phyloP scores from a whole-genome alignment of 192 early-diverging fungal genomes.

The Phycomyces nitens region DNA sequence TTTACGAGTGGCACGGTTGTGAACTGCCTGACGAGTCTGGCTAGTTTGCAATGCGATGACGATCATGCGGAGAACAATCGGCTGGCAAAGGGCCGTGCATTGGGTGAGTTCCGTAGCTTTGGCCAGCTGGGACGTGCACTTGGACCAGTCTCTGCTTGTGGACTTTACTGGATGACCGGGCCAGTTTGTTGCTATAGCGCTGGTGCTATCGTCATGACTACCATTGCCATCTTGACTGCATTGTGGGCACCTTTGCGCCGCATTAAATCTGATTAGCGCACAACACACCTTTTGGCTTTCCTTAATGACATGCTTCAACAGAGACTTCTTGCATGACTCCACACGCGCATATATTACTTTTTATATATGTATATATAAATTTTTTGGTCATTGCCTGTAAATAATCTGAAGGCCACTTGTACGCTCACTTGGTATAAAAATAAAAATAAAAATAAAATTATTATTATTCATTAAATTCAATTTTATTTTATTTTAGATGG shows the following conservation, averaged over 20 bases:
- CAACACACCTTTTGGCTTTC: no score
- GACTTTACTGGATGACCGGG: slow-evolving; percentile 81
- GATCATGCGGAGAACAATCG: slow-evolving; percentile 24
- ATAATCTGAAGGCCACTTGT: no score
- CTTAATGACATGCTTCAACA: no score
- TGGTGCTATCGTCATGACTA: slow-evolving; percentile 51
- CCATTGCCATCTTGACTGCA: not conserved
- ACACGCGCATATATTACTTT: no score
- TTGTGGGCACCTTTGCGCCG: slow-evolving; percentile 1
- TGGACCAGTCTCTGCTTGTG: slow-evolving; percentile 86
- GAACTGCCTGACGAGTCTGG: slow-evolving; percentile 80
- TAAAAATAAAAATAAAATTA: no score
- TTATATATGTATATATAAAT: no score
- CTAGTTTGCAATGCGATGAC: slow-evolving; percentile 55
- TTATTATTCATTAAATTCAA: no score
- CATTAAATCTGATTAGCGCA: not conserved
- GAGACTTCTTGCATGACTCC: no score
- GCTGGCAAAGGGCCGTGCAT: slow-evolving; percentile 59
- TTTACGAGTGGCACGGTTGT: slow-evolving; percentile 95
- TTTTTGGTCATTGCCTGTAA: no score
- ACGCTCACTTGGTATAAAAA: no score
- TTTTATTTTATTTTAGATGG: not conserved
- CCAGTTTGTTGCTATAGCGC: slow-evolving; percentile 56
- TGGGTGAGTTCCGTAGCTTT: slow-evolving; percentile 82
- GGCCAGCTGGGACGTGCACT: slow-evolving; percentile 90